Evolutionary conservation across 108 stramenopile species (phyloP).

Genomic region (Nannochloropsis granulata): DNA sequence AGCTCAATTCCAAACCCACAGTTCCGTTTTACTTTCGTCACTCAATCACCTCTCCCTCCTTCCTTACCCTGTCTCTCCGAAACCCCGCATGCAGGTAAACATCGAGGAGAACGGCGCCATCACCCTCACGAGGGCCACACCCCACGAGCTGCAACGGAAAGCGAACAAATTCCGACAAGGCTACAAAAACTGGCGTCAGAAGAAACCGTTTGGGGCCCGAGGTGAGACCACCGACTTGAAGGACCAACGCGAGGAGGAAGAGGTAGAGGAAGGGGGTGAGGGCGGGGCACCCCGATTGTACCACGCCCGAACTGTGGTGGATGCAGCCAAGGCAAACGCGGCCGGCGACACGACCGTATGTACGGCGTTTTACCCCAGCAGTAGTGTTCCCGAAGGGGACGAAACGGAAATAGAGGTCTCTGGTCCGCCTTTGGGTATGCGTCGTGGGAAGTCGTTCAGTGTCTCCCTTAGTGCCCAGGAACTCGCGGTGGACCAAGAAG

Average conservation of each 20-base stretch:
- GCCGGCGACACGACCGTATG: background rate
- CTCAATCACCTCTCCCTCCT: background rate
- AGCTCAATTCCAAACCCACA: no score
- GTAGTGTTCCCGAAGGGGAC: background rate
- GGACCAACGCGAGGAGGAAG: slow-evolving; percentile 10
- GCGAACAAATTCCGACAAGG: slow-evolving; percentile 26
- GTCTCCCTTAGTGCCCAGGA: background rate
- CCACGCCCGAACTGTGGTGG: background rate
- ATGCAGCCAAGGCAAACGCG: background rate
- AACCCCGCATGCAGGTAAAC: background rate
- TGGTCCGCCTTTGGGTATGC: background rate
- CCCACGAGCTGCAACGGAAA: background rate
- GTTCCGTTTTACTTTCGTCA: no score
- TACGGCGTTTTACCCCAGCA: no score
- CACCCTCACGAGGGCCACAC: background rate
- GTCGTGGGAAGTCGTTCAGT: background rate
- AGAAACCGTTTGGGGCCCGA: slow-evolving; percentile 25
- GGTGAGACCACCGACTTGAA: slow-evolving; percentile 18
- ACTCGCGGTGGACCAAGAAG: background rate
- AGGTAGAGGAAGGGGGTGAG: slow-evolving; percentile 1
- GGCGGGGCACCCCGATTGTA: background rate
- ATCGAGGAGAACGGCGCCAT: background rate
- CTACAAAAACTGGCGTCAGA: slow-evolving; percentile 27
- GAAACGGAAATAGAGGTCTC: background rate
- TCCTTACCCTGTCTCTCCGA: background rate